Conservation (phyloP, 768 basidiomycete species). For the Kwoniella dendrophila region DNA sequence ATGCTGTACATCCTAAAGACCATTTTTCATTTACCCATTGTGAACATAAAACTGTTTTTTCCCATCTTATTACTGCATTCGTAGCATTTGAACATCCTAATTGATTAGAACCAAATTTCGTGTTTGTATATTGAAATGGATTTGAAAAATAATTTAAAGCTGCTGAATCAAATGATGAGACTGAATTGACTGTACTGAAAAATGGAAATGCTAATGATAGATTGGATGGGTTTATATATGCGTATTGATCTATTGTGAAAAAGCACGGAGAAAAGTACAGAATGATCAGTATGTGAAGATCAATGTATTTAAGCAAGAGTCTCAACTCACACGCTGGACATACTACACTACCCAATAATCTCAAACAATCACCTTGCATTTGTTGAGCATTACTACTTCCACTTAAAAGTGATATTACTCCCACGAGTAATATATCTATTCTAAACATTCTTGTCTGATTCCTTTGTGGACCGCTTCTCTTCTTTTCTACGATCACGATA, state of each 20-base stretch:
- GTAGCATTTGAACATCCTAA: constrained; percentile 54
- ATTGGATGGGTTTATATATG: constrained; percentile 48
- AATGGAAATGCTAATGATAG: constrained; percentile 53
- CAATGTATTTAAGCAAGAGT: too few species aligned
- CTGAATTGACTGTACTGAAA: constrained; percentile 42
- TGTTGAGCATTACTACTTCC: too few species aligned
- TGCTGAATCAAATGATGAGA: constrained; percentile 48
- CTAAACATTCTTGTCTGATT: too few species aligned
- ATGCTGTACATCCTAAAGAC: constrained; percentile 37
- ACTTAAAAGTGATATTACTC: too few species aligned
- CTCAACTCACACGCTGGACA: constrained; percentile 47
- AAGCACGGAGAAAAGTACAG: neutral
- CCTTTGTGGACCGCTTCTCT: too few species aligned
- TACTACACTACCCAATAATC: constrained; percentile 44
- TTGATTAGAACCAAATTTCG: constrained; percentile 46
- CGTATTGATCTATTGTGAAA: constrained; percentile 24
- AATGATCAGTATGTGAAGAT: too few species aligned
- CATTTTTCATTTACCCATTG: constrained; percentile 53
- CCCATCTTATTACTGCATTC: constrained; percentile 42
- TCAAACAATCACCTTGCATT: constrained; percentile 35
- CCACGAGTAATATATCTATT: too few species aligned
- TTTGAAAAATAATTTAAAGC: constrained; percentile 51
- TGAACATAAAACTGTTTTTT: constrained; percentile 53
- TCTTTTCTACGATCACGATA: too few species aligned
- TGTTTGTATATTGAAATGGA: constrained; percentile 43